A percentile compares a stretch with the other conserved stretches of the same genome.
Conservation (phyloP, 129 eudicot species). For the Pittosporum tobira region DNA sequence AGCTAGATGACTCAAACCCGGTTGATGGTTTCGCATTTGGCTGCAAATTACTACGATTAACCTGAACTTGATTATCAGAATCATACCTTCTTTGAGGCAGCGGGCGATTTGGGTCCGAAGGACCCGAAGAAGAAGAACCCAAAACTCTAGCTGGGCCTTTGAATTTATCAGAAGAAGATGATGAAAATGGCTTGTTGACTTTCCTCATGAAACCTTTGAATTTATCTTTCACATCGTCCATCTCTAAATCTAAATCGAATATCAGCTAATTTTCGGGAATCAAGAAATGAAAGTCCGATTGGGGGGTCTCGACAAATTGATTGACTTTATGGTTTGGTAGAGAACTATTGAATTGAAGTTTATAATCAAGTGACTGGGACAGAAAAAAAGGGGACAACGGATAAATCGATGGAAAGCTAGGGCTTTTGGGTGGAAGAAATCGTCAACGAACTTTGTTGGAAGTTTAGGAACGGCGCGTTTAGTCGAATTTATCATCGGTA, state of each 20-base stretch:
- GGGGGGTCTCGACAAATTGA: not conserved
- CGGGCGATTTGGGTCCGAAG: constrained; percentile 15
- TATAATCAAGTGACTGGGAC: too few relatives aligned
- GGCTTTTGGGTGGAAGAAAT: too few relatives aligned
- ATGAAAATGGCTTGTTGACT: constrained; percentile 54
- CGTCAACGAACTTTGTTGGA: too few relatives aligned
- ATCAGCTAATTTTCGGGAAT: not conserved
- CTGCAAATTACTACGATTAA: not conserved
- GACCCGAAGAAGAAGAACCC: constrained; percentile 43
- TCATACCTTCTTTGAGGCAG: constrained; percentile 12
- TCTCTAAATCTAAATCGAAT: constrained; percentile 17
- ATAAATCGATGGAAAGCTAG: too few relatives aligned
- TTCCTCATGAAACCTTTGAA: constrained; percentile 91
- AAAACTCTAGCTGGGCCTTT: constrained; percentile 81
- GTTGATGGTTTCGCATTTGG: not conserved
- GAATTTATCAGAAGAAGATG: constrained; percentile 78
- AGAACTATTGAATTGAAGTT: too few relatives aligned
- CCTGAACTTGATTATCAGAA: not conserved
- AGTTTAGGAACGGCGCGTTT: too few relatives aligned
- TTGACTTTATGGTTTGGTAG: not conserved
- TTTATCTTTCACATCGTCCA: constrained; percentile 83
- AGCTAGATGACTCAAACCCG: not conserved
- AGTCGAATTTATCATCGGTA: too few relatives aligned
- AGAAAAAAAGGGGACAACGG: too few relatives aligned
- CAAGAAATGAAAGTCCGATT: not conserved